Evolutionary conservation across 208 protist genomes (phyloP).

Genomic region (Angomonas ambiguus): DNA sequence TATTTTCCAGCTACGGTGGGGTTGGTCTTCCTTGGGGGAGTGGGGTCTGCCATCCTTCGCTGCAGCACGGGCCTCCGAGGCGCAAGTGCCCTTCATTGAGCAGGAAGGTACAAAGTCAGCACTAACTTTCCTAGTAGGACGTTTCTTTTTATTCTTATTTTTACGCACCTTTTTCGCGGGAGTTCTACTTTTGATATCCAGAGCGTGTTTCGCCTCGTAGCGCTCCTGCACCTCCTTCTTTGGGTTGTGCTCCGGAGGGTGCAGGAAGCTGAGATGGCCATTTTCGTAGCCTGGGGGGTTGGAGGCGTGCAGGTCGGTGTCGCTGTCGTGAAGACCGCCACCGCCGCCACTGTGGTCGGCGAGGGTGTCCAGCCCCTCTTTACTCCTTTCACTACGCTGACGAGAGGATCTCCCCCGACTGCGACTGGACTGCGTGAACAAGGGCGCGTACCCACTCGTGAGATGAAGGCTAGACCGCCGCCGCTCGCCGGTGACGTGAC

Average conservation of each 20-base stretch:
- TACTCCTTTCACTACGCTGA: too few species aligned
- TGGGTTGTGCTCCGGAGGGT: slow-evolving; percentile 21
- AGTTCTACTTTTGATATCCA: slow-evolving; percentile 14
- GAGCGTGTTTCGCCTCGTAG: slow-evolving; percentile 23
- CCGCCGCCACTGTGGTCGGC: too few species aligned
- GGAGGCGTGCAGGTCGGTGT: not conserved
- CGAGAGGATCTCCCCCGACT: too few species aligned
- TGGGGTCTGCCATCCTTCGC: slow-evolving; percentile 20
- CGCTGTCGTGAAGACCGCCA: not conserved
- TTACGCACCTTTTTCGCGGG: slow-evolving; percentile 27
- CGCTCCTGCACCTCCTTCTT: slow-evolving; percentile 12
- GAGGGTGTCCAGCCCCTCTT: too few species aligned
- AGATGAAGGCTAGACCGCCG: slow-evolving; percentile 14
- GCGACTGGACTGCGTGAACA: slow-evolving; percentile 32
- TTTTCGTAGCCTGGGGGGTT: slow-evolving; percentile 16
- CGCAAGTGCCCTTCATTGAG: slow-evolving; percentile 11
- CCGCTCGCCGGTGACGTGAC: slow-evolving; percentile 8
- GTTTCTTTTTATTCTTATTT: too few species aligned
- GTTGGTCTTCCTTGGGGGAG: not conserved
- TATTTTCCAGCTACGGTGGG: too few species aligned
- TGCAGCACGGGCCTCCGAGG: slow-evolving; percentile 3
- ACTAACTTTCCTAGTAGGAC: slow-evolving; percentile 30
- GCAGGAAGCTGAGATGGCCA: slow-evolving; percentile 26
- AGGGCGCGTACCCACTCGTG: slow-evolving; percentile 35
- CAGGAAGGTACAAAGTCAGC: slow-evolving; percentile 32